Percentiles rank a stretch among this genome's conserved stretches.
phyloP scores from a whole-genome alignment of 176 grass and related monocot species.

The Zizania latifolia region DNA sequence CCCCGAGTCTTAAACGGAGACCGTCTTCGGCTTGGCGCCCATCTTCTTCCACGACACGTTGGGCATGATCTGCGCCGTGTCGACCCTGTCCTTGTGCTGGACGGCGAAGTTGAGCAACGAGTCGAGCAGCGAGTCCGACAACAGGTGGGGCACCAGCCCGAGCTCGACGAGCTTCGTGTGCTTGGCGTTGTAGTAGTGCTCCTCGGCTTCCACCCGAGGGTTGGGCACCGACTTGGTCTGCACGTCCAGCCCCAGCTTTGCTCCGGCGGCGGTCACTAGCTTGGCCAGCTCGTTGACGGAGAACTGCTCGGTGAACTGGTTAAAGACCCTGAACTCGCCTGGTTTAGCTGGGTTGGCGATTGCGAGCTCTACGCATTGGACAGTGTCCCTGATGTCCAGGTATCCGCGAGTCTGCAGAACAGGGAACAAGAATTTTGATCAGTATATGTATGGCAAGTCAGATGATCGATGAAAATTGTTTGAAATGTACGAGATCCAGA shows the following conservation, averaged over 20 bases:
- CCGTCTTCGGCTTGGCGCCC: constrained; percentile 46
- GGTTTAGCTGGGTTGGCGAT: constrained; percentile 83
- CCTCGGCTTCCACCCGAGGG: constrained; percentile 82
- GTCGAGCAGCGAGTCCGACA: constrained; percentile 80
- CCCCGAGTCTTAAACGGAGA: constrained; percentile 34
- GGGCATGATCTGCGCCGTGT: constrained; percentile 79
- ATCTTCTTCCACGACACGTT: constrained; percentile 95
- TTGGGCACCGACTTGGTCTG: constrained; percentile 70
- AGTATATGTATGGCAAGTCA: background rate
- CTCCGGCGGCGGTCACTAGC: constrained; percentile 62
- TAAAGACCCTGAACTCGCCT: constrained; percentile 95
- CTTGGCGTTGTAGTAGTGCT: constrained; percentile 90
- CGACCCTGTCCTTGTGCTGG: constrained; percentile 67
- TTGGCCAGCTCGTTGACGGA: constrained; percentile 77
- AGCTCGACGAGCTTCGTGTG: constrained; percentile 77
- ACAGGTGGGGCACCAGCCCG: constrained; percentile 62
- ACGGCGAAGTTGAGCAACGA: constrained; percentile 85
- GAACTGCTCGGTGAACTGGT: constrained; percentile 96
- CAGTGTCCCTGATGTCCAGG: constrained; percentile 88
- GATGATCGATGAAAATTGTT: too few relatives aligned
- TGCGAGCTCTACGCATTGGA: constrained; percentile 84
- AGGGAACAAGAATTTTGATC: background rate
- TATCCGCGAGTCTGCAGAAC: constrained; percentile 71
- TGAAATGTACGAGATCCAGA: too few relatives aligned
- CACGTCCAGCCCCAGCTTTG: constrained; percentile 73